Evolutionary conservation across 106 monocot species (phyloP).

Genomic region (Allium cepa): DNA sequence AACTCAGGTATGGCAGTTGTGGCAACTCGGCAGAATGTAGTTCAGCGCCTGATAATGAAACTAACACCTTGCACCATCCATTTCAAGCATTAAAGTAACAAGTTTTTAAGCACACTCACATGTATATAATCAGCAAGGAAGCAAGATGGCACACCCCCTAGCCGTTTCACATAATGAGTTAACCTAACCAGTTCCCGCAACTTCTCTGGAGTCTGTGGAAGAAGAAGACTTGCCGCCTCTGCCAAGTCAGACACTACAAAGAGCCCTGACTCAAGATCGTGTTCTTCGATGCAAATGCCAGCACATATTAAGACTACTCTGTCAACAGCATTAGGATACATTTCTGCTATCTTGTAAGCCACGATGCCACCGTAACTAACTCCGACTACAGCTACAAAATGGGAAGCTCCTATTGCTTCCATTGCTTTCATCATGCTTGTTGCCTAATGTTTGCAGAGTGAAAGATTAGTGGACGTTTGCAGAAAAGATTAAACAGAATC

Average conservation of each 20-base stretch:
- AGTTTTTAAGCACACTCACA: constrained; percentile 19
- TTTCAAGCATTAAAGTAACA: too few species aligned
- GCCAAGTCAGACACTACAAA: constrained; percentile 51
- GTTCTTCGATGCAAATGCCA: constrained; percentile 76
- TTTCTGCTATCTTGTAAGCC: constrained; percentile 57
- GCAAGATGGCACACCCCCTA: constrained; percentile 45
- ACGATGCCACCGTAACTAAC: constrained; percentile 87
- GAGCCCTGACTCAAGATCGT: constrained; percentile 47
- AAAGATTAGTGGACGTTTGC: too few species aligned
- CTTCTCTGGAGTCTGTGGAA: constrained; percentile 64
- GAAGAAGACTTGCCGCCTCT: constrained; percentile 45
- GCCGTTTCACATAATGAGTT: constrained; percentile 42
- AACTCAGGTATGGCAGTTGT: too few species aligned
- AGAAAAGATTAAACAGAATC: too few species aligned
- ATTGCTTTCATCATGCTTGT: constrained; percentile 39
- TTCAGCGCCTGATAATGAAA: too few species aligned
- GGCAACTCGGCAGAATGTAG: too few species aligned
- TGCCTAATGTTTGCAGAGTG: constrained; percentile 27
- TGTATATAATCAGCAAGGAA: constrained; percentile 64
- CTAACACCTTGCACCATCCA: too few species aligned
- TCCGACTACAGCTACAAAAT: constrained; percentile 43
- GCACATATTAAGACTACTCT: constrained; percentile 49
- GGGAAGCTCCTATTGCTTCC: constrained; percentile 30
- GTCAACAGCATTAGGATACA: constrained; percentile 47
- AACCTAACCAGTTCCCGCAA: constrained; percentile 50